phyloP scores from a whole-genome alignment of 306 rosid species.

The Fragaria ananassa region DNA sequence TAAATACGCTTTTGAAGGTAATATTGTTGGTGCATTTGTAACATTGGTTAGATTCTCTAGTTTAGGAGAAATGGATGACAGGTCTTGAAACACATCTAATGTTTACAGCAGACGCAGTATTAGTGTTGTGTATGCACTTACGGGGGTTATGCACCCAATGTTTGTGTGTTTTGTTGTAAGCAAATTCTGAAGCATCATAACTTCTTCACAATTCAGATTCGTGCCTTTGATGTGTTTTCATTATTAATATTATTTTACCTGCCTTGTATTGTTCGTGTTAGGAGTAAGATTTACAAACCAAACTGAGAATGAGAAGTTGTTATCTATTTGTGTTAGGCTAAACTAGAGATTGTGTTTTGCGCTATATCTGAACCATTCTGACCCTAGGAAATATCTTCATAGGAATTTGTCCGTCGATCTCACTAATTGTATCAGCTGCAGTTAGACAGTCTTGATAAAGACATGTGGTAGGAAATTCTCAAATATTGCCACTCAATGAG shows the following conservation, averaged over 20 bases:
- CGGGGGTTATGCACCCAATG: neutral
- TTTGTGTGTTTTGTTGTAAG: neutral
- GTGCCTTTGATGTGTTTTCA: neutral
- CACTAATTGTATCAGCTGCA: neutral
- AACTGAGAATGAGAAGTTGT: neutral
- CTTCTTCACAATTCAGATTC: neutral
- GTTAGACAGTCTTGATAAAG: neutral
- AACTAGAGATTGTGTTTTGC: neutral
- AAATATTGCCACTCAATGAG: neutral
- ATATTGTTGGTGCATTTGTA: neutral
- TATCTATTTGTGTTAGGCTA: neutral
- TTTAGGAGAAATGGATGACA: constrained; percentile 12
- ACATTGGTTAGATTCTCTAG: constrained; percentile 18
- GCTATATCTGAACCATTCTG: neutral
- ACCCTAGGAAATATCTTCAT: neutral
- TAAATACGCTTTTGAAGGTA: constrained; percentile 5
- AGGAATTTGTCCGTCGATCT: neutral
- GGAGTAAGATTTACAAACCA: neutral
- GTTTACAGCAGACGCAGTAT: neutral
- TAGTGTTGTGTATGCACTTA: neutral
- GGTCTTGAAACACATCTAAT: constrained; percentile 4
- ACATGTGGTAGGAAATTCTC: neutral
- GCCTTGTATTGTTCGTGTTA: neutral
- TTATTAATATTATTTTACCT: neutral
- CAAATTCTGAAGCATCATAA: constrained; percentile 1